Conservation (phyloP, 495 filamentous ascomycete species). For the Neurospora discreta region DNA sequence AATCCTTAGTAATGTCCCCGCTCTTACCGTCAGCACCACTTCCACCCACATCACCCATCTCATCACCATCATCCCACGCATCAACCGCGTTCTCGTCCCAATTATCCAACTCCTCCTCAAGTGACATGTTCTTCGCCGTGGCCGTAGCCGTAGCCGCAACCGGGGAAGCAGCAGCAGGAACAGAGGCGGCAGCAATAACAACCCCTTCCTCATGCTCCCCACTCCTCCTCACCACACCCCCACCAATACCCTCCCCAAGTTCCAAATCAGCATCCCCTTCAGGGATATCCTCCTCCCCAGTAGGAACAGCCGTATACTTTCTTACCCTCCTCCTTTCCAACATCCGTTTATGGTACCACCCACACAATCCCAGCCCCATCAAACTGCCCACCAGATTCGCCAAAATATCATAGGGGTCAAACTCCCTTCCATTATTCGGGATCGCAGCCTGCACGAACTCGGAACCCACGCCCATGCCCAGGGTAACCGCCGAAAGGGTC, state of each 20-base stretch:
- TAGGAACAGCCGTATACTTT: constrained; percentile 53
- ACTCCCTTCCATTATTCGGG: constrained; percentile 60
- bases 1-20: constrained; percentile 9
- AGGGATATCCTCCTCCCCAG: constrained; percentile 24
- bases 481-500: constrained; percentile 70
- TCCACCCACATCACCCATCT: constrained; percentile 23
- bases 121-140: constrained; percentile 23
- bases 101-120: constrained; percentile 69
- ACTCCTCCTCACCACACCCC: constrained; percentile 20
- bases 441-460: constrained; percentile 75
- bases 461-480: constrained; percentile 64
- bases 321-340: constrained; percentile 72
- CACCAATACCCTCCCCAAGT: constrained; percentile 46
- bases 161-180: background rate
- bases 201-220: constrained; percentile 24
- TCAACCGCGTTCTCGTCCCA: constrained; percentile 77
- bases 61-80: constrained; percentile 58
- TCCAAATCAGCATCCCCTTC: constrained; percentile 44
- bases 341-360: constrained; percentile 93
- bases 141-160: constrained; percentile 14
- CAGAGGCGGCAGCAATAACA: constrained; percentile 25
- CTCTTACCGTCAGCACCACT: constrained; percentile 6
- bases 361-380: constrained; percentile 57
- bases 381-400: constrained; percentile 79
- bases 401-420: constrained; percentile 76